Evolutionary conservation across 2,329 filamentous ascomycete genomes (phyloP).

Genomic region (Fusarium penzigii): DNA sequence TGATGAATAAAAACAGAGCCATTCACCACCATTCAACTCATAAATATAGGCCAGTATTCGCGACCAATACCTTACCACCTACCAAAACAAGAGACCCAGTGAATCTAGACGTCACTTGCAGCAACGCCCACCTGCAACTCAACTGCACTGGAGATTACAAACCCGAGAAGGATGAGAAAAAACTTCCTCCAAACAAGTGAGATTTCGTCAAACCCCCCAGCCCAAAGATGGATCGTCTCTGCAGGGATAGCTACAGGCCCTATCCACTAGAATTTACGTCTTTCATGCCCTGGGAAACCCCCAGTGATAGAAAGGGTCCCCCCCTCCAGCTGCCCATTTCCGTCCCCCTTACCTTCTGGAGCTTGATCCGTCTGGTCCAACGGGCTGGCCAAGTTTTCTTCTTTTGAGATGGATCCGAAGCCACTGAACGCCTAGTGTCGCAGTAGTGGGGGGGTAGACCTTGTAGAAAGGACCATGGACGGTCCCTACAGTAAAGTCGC

Average conservation of each 20-base stretch:
- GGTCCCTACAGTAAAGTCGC: no score
- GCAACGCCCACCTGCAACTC: no score
- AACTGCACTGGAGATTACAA: background rate
- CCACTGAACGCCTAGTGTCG: slow-evolving; percentile 30
- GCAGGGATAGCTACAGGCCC: slow-evolving; percentile 30
- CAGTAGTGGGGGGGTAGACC: no score
- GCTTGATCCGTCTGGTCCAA: no score
- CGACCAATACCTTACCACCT: background rate
- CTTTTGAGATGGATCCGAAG: slow-evolving; percentile 28
- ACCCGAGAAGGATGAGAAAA: background rate
- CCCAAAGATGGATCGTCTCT: slow-evolving; percentile 34
- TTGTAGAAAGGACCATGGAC: no score
- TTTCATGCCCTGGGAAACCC: slow-evolving; percentile 12
- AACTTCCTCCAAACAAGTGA: background rate
- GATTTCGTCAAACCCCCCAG: background rate
- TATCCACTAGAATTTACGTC: slow-evolving; percentile 21
- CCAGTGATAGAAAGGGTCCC: background rate
- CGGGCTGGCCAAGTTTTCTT: slow-evolving; percentile 7
- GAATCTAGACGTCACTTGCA: background rate
- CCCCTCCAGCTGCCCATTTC: no score
- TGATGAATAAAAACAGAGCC: background rate
- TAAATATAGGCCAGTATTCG: background rate
- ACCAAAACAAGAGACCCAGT: background rate
- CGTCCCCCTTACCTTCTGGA: no score
- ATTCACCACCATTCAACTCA: background rate